phyloP scores from a whole-genome alignment of 2,329 filamentous ascomycete genomes.

The Didymellaceae sp. region DNA sequence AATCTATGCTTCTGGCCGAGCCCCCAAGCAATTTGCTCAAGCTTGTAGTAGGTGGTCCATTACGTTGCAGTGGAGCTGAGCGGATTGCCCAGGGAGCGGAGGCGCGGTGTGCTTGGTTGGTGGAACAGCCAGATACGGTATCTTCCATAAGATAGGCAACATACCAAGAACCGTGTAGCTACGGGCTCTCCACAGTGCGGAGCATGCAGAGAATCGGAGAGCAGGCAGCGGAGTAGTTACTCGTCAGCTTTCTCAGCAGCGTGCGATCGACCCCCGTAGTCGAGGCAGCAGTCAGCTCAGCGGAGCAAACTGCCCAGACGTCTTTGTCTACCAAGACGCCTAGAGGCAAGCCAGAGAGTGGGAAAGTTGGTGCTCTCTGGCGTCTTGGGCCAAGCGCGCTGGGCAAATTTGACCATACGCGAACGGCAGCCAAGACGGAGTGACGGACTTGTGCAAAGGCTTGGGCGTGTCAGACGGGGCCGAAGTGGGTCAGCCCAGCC shows the following conservation, averaged over 20 bases:
- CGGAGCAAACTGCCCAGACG: slow-evolving; percentile 17
- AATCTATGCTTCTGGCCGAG: slow-evolving; percentile 32
- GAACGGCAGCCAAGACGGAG: slow-evolving; percentile 33
- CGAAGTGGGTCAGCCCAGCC: slow-evolving; percentile 30
- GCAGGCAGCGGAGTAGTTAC: slow-evolving; percentile 1
- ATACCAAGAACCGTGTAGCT: slow-evolving; percentile 3
- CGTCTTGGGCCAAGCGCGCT: slow-evolving; percentile 34
- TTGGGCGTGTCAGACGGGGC: slow-evolving; percentile 37
- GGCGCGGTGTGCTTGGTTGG: slow-evolving; percentile 22
- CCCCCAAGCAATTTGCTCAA: slow-evolving; percentile 31
- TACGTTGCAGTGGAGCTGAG: slow-evolving; percentile 44
- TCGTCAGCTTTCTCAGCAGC: slow-evolving; percentile 11
- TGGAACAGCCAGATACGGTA: slow-evolving; percentile 18
- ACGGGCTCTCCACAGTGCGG: slow-evolving; percentile 9
- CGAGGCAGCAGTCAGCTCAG: slow-evolving; percentile 17
- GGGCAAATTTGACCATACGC: slow-evolving; percentile 26
- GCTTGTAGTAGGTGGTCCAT: slow-evolving; percentile 25
- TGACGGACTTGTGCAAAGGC: slow-evolving; percentile 28
- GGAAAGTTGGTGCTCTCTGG: slow-evolving; percentile 18
- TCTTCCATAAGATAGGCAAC: slow-evolving; percentile 24
- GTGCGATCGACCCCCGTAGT: slow-evolving; percentile 2
- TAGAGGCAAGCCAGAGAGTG: slow-evolving; percentile 21
- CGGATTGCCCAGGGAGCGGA: slow-evolving; percentile 35
- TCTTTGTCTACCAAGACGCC: slow-evolving; percentile 28
- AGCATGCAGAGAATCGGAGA: slow-evolving; percentile 1